A percentile compares a stretch with the other conserved stretches of the same genome.
Evolutionary conservation across 192 early-diverging fungal species (phyloP).

Genomic region (Coemansia sp.): DNA sequence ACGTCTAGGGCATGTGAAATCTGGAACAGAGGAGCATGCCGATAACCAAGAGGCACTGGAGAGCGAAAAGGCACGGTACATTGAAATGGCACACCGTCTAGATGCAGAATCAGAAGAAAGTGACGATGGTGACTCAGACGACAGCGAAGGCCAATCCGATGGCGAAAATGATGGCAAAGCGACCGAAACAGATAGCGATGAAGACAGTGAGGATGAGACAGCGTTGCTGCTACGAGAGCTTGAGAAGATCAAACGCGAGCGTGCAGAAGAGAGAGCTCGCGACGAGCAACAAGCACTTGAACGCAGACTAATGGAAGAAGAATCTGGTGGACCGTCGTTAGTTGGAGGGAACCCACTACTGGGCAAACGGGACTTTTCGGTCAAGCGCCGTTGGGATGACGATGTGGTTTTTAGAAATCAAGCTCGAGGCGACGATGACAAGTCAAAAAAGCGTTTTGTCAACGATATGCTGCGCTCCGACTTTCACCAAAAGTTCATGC

Average conservation of each 20-base stretch:
- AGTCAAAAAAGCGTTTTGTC: constrained; percentile 91
- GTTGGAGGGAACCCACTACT: constrained; percentile 84
- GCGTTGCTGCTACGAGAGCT: constrained; percentile 78
- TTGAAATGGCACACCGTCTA: constrained; percentile 41
- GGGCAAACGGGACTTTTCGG: constrained; percentile 66
- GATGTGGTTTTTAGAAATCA: constrained; percentile 99
- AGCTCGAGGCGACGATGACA: constrained; percentile 80
- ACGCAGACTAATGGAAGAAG: constrained; percentile 58
- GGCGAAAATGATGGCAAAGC: constrained; percentile 9
- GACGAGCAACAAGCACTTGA: constrained; percentile 50
- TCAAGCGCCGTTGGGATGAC: constrained; percentile 95
- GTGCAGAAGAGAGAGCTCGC: constrained; percentile 87
- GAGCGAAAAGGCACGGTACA: constrained; percentile 36
- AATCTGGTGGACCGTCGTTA: constrained; percentile 55
- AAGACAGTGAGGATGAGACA: constrained; percentile 88
- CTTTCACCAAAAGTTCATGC: constrained; percentile 96
- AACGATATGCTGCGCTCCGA: constrained; percentile 96
- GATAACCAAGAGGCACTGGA: constrained; percentile 2
- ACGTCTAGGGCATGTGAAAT: constrained; percentile 21
- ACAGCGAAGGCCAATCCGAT: constrained; percentile 13
- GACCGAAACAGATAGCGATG: constrained; percentile 16
- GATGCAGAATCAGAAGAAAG: constrained; percentile 49
- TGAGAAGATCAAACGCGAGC: constrained; percentile 91
- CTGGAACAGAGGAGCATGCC: no score
- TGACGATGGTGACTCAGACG: constrained; percentile 53